A percentile compares a stretch with the other conserved stretches of the same genome.
Conservation (phyloP, 768 basidiomycete genomes). For the Suillus decipiens region DNA sequence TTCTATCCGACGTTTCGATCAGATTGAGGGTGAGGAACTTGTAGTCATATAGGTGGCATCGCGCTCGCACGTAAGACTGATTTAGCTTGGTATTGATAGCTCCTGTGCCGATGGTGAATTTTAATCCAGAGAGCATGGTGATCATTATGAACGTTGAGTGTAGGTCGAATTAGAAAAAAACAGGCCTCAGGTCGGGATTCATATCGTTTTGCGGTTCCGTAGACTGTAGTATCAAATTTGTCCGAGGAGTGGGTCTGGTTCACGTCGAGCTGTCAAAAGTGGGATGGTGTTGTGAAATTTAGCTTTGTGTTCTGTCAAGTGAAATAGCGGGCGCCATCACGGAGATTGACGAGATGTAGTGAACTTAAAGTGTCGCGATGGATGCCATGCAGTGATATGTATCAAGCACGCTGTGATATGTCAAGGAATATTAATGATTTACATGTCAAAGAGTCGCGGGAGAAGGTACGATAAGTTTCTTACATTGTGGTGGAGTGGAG, state of each 20-base stretch:
- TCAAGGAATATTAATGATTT: background rate
- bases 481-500: background rate
- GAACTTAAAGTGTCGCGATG: background rate
- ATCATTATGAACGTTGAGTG: background rate
- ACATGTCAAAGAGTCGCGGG: conserved; percentile 2
- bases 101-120: background rate
- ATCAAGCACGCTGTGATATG: background rate
- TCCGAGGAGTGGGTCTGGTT: background rate
- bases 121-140: background rate
- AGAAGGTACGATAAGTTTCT: background rate
- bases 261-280: background rate
- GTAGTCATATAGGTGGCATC: background rate
- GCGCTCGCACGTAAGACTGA: conserved; percentile 8
- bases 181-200: background rate
- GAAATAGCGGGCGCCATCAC: background rate
- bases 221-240: background rate
- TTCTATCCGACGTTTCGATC: conserved; percentile 5
- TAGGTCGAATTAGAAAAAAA: background rate
- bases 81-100: background rate
- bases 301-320: conserved; percentile 4
- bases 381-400: background rate
- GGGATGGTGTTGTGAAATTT: background rate
- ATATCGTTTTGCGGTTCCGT: background rate
- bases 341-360: background rate
- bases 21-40: conserved; percentile 9